Conservation (phyloP, 2,329 filamentous ascomycete species). For the Colletotrichum salicis region DNA sequence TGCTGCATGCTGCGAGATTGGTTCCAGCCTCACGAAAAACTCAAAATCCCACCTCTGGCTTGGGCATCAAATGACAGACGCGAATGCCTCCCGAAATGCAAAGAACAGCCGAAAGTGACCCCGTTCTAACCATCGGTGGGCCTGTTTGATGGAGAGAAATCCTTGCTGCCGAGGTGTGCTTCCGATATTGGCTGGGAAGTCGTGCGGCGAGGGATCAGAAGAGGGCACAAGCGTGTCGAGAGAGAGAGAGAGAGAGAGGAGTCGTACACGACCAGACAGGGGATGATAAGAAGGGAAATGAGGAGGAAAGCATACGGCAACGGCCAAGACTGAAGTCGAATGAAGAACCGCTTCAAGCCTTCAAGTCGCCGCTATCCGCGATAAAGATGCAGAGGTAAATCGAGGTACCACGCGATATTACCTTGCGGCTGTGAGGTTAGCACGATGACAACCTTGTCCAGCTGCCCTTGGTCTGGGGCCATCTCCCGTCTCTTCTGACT, state of each 20-base stretch:
- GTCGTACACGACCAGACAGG: not conserved
- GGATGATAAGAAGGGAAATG: not conserved
- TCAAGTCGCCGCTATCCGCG: not conserved
- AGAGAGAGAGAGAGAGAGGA: not conserved
- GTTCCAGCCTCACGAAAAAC: constrained; percentile 35
- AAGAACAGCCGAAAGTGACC: constrained; percentile 30
- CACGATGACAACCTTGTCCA: constrained; percentile 4
- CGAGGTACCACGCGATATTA: constrained; percentile 5
- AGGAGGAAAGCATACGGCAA: not conserved
- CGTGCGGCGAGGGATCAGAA: constrained; percentile 3
- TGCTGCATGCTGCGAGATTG: constrained; percentile 27
- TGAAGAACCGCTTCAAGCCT: not conserved
- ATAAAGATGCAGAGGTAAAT: not conserved
- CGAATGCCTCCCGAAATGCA: constrained; percentile 20
- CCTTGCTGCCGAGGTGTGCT: constrained; percentile 21
- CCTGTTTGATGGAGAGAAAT: constrained; percentile 7
- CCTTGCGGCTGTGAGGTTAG: constrained; percentile 15
- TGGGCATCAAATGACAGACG: constrained; percentile 31
- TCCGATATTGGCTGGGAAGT: constrained; percentile 22
- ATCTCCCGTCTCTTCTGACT: not conserved
- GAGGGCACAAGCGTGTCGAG: not conserved
- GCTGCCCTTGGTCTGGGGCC: not conserved
- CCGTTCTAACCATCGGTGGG: constrained; percentile 20
- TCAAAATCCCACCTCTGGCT: constrained; percentile 29
- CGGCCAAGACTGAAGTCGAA: not conserved